These are phyloP conservation scores for Globisporangium barbulae DNA, from an alignment of 352 stramenopile species.

Conservation along the genomic window DNA sequence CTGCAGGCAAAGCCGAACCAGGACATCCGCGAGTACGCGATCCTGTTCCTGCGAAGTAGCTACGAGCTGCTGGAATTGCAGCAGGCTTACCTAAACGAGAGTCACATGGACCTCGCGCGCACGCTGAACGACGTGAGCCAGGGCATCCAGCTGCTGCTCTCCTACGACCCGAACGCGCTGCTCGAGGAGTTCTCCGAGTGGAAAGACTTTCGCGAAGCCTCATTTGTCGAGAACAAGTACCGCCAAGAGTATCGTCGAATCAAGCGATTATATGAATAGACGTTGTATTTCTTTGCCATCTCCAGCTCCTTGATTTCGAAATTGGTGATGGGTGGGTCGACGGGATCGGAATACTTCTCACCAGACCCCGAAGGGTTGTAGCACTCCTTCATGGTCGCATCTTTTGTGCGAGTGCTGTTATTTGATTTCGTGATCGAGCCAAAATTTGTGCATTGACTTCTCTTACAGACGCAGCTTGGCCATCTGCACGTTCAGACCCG, in stretches of 20 bases:
- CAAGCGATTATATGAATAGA: slow-evolving; percentile 89
- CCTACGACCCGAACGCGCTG: slow-evolving; percentile 79
- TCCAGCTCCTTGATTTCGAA: slow-evolving; percentile 1
- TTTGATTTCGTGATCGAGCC: slow-evolving; percentile 6
- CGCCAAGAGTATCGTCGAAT: slow-evolving; percentile 90
- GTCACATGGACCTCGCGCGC: slow-evolving; percentile 90
- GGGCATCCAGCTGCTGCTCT: slow-evolving; percentile 88
- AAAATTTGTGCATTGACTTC: slow-evolving; percentile 4
- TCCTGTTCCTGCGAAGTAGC: slow-evolving; percentile 84
- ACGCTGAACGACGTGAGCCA: slow-evolving; percentile 92
- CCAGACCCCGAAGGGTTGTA: not conserved
- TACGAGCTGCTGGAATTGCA: slow-evolving; percentile 90
- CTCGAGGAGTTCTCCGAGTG: slow-evolving; percentile 84
- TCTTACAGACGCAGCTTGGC: slow-evolving; percentile 74
- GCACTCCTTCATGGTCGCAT: not conserved
- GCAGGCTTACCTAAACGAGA: slow-evolving; percentile 64
- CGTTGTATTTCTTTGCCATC: slow-evolving; percentile 9
- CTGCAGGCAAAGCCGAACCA: slow-evolving; percentile 55
- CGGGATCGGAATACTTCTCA: not conserved
- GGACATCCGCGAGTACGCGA: slow-evolving; percentile 80
- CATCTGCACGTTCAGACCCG: slow-evolving; percentile 73
- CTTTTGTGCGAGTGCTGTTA: not conserved
- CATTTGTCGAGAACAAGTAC: slow-evolving; percentile 86
- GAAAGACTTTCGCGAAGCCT: slow-evolving; percentile 86
- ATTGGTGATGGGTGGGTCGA: slow-evolving; percentile 1